Evolutionary conservation across 192 early-diverging fungal genomes (phyloP).

Genomic region (Polychytrium aggregatum): DNA sequence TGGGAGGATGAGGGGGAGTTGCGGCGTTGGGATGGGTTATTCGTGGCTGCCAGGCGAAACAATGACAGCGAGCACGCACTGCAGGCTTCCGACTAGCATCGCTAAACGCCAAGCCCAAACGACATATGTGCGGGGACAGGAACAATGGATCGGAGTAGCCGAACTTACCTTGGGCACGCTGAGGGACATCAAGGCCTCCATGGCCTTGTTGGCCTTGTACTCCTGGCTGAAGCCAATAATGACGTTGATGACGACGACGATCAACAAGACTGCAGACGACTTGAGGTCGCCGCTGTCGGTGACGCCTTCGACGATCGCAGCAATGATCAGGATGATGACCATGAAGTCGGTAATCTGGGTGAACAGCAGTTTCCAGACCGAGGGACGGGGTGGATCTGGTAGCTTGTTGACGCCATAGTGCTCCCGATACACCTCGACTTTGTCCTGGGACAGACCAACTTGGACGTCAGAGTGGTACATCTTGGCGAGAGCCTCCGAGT

Average conservation of each 20-base stretch:
- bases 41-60: no score
- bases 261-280: slow-evolving; percentile 49
- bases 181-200: slow-evolving; percentile 86
- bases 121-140: no score
- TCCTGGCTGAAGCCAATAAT: slow-evolving; percentile 79
- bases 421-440: slow-evolving; percentile 46
- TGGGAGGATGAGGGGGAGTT: slow-evolving; percentile 12
- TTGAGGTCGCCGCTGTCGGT: slow-evolving; percentile 26
- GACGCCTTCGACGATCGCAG: slow-evolving; percentile 47
- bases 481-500: slow-evolving; percentile 63
- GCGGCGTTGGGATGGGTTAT: no score
- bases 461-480: slow-evolving; percentile 73
- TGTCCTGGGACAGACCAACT: slow-evolving; percentile 48
- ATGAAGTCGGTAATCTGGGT: slow-evolving; percentile 89
- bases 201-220: slow-evolving; percentile 85
- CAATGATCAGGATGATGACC: slow-evolving; percentile 78
- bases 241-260: slow-evolving; percentile 79
- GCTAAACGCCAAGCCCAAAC: no score
- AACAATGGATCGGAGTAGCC: slow-evolving; percentile 3
- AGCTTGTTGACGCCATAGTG: slow-evolving; percentile 82
- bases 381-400: slow-evolving; percentile 63
- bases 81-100: no score
- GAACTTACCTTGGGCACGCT: slow-evolving; percentile 54
- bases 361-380: slow-evolving; percentile 65
- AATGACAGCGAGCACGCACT: no score